Conservation (phyloP, 192 early-diverging fungal genomes). For the Coemansia sp. region DNA sequence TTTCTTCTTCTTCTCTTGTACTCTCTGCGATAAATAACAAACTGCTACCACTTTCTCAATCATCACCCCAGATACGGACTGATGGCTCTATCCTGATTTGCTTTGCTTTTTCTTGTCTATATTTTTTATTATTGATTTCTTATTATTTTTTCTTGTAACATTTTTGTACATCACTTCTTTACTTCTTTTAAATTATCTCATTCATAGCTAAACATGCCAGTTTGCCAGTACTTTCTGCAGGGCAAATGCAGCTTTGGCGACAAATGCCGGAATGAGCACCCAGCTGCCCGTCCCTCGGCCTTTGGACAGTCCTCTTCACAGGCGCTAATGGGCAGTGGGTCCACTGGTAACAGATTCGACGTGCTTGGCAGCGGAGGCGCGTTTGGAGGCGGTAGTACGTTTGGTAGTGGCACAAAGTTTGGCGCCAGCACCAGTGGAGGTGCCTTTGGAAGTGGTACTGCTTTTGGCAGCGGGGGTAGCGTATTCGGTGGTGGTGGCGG, state of each 20-base stretch:
- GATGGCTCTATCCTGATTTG: too few species aligned
- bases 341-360: constrained; percentile 18
- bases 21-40: too few species aligned
- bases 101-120: not conserved
- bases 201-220: constrained; percentile 13
- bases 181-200: not conserved
- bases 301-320: constrained; percentile 53
- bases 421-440: not conserved
- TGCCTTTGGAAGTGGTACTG: not conserved
- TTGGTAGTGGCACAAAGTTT: constrained; percentile 9
- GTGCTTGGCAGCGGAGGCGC: constrained; percentile 8
- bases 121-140: not conserved
- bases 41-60: not conserved
- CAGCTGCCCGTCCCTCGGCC: constrained; percentile 36
- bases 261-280: constrained; percentile 63
- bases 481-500: not conserved
- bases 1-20: not conserved
- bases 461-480: not conserved
- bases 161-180: not conserved
- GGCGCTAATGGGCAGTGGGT: constrained; percentile 48
- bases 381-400: constrained; percentile 7
- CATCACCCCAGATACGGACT: too few species aligned
- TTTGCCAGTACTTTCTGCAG: constrained; percentile 59
- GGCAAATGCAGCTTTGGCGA: constrained; percentile 63
- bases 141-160: not conserved